Percentiles rank a stretch among this genome's conserved stretches.
Conservation (phyloP, 2,329 filamentous ascomycete genomes). For the Venturia effusa region DNA sequence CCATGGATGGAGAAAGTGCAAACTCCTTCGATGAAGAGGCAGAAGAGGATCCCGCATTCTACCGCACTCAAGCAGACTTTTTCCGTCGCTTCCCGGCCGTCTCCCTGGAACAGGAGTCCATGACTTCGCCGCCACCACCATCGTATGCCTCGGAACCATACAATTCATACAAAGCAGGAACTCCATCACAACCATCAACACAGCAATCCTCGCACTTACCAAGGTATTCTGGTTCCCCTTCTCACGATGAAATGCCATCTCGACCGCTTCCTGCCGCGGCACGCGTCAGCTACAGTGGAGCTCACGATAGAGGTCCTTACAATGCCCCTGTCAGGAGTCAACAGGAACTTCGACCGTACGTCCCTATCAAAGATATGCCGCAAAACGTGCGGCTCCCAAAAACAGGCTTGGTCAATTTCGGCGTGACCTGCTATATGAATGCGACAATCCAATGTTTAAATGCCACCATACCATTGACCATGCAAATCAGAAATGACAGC, state of each 20-base stretch:
- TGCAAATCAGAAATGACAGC: constrained; percentile 53
- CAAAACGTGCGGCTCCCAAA: constrained; percentile 40
- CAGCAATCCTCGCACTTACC: not conserved
- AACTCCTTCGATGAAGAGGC: constrained; percentile 31
- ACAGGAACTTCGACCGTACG: constrained; percentile 30
- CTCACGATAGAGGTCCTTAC: constrained; percentile 45
- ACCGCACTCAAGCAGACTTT: constrained; percentile 73
- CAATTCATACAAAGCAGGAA: constrained; percentile 19
- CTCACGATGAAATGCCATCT: constrained; percentile 34
- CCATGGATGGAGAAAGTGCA: constrained; percentile 21
- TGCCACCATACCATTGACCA: constrained; percentile 53
- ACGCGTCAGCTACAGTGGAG: constrained; percentile 66
- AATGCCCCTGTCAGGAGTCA: not conserved
- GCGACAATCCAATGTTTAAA: constrained; percentile 77
- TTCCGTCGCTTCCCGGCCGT: constrained; percentile 69
- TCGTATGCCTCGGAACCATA: not conserved
- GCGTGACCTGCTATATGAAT: constrained; percentile 85
- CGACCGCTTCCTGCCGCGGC: constrained; percentile 48
- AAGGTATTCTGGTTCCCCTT: not conserved
- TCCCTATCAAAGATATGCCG: constrained; percentile 33
- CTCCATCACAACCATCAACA: constrained; percentile 12
- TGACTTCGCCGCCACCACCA: constrained; percentile 28
- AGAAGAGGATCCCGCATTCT: constrained; percentile 41
- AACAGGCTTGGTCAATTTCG: constrained; percentile 70
- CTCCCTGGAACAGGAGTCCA: constrained; percentile 45